Conservation (phyloP, 2,329 filamentous ascomycete species). For the Fusarium duplospermum region DNA sequence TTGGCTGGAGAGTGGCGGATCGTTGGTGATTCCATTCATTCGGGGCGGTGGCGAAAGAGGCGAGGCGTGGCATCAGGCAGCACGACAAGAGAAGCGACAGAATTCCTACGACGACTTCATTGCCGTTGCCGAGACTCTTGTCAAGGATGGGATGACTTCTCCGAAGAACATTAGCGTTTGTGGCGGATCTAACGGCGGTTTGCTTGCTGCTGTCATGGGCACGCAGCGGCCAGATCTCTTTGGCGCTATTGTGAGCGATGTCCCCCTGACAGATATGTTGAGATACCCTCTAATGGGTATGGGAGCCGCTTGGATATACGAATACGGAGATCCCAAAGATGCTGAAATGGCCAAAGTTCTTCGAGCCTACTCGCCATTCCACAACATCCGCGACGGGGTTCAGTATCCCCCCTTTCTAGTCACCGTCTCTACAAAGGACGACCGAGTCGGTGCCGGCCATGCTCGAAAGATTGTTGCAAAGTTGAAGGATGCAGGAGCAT, state of each 20-base stretch:
- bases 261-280: neutral
- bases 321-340: neutral
- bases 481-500: neutral
- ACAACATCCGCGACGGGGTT: neutral
- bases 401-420: neutral
- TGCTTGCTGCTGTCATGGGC: neutral
- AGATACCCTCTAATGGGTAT: neutral
- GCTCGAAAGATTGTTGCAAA: neutral
- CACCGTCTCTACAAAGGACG: neutral
- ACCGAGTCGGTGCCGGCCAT: neutral
- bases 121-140: neutral
- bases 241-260: neutral
- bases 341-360: neutral
- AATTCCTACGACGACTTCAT: neutral
- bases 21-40: neutral
- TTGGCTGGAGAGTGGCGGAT: neutral
- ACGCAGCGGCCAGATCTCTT: neutral
- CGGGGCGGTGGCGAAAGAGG: neutral
- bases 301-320: neutral
- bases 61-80: neutral
- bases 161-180: neutral
- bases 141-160: neutral
- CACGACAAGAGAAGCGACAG: neutral
- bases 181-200: neutral
- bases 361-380: neutral